Conservation (phyloP, 305 asterid genomes). For the Caryopteris hybrid region DNA sequence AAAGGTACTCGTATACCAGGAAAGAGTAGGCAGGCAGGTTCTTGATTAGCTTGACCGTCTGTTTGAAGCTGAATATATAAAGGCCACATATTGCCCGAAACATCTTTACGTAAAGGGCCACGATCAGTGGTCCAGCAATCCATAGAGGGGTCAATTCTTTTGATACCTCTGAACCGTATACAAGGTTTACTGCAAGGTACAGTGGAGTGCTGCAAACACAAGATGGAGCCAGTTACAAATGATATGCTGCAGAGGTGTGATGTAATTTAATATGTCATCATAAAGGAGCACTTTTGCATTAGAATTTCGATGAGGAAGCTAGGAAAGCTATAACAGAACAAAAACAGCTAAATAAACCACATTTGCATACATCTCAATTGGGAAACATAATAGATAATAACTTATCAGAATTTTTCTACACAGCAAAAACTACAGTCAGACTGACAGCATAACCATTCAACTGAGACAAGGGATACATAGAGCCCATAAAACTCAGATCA, state of each 20-base stretch:
- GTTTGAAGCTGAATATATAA: constrained; percentile 64
- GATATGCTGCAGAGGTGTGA: not conserved
- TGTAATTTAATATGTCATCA: not conserved
- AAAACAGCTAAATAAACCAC: not conserved
- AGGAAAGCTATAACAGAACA: not conserved
- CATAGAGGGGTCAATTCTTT: constrained; percentile 84
- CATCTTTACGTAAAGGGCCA: constrained; percentile 60
- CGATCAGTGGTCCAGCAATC: constrained; percentile 74
- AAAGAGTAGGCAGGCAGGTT: constrained; percentile 47
- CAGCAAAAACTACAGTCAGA: not conserved
- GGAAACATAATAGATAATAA: not conserved
- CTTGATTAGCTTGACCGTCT: constrained; percentile 49
- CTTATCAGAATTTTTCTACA: not conserved
- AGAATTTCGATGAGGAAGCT: not conserved
- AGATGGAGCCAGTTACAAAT: constrained; percentile 17
- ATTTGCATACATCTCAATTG: not conserved
- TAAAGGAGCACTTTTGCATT: no score
- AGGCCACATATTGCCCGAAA: constrained; percentile 46
- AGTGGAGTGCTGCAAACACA: constrained; percentile 62
- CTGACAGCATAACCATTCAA: not conserved
- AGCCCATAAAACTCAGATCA: not conserved
- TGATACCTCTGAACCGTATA: constrained; percentile 65
- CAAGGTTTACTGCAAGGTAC: constrained; percentile 55
- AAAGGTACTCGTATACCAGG: constrained; percentile 36
- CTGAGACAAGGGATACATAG: not conserved